Evolutionary conservation across 1,284 basidiomycete species (phyloP), one percentile per base, ranked within the genome.

Genomic region (Irpex rosettiformis): DNA sequence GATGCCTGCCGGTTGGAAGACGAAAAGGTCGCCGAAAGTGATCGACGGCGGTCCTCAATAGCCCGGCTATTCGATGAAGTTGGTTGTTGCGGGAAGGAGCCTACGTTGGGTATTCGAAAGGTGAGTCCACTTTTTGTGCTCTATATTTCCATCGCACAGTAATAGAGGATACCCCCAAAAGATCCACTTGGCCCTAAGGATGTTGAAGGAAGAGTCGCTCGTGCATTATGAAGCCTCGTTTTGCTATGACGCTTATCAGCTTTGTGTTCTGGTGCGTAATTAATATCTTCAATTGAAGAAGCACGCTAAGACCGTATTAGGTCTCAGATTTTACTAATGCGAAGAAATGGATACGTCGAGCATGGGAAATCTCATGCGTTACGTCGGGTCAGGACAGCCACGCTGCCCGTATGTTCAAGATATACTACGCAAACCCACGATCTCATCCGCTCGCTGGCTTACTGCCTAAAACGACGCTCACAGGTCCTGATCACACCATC

Each of bases 1-100:
- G 61, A 65, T 13, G 73, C 76, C 49, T 83, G 81, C 56, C 58
- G 63, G 16, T 57, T 64, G 4, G 61, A 64, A 21, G 66, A 60
- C 2, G 62, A 59, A 21, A 61, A 58, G 43, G 48, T 59, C 21
- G 21, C 40, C 54, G 61, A 58, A 16, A 68, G 68, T 52, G 68
- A 69, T 55, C 51, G 58, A 33, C 58, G 67, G 21, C 61, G 66
- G 28, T 30, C 49, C 3, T 56, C 58, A 2, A 58, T 67, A 21
- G 55, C 62, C 2, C 58, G 60, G 2, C 48, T 69, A 13, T 67
- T 66, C 53, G 61, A 64, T 13, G 67, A 68, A 49, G 65, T 68
- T 6, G 62, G 54, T 1, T 16, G 42, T 3, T 66, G 63, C 43
- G 63, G 60, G n/a, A 63, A 59, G 10, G 61, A 61, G 24, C 65